These are phyloP conservation scores for Fagopyrum homotropicum DNA, from an alignment of 148 eudicot genomes.

Conservation along the genomic window DNA sequence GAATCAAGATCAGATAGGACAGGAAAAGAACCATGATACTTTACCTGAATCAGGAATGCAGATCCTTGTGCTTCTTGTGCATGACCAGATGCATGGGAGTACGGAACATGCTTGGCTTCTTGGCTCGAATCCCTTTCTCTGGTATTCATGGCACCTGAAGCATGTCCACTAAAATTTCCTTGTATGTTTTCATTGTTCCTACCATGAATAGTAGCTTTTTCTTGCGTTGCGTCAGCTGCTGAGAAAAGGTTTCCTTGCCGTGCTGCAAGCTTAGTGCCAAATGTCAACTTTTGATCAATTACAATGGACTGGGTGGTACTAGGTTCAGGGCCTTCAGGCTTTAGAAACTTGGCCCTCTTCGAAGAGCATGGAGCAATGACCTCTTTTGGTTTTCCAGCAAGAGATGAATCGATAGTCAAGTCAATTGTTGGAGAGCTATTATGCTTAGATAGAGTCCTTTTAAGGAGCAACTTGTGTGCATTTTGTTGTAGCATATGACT, in stretches of 20 bases:
- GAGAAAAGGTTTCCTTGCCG: not conserved
- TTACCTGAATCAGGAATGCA: conserved; percentile 73
- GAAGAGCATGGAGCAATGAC: conserved; percentile 27
- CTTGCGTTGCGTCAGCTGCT: conserved; percentile 15
- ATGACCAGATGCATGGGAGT: conserved; percentile 30
- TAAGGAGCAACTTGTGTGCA: conserved; percentile 22
- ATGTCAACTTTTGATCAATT: conserved; percentile 15
- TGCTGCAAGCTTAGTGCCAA: conserved; percentile 18
- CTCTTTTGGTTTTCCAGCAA: conserved; percentile 22
- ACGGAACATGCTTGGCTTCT: conserved; percentile 22
- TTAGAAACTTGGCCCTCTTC: conserved; percentile 45
- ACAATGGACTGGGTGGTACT: conserved; percentile 16
- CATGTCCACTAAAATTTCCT: conserved; percentile 17
- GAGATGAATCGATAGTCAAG: conserved; percentile 25
- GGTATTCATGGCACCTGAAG: conserved; percentile 19
- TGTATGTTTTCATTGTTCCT: conserved; percentile 15
- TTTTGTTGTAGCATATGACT: conserved; percentile 20
- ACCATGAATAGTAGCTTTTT: conserved; percentile 17
- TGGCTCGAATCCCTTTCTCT: conserved; percentile 20
- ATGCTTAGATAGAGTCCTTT: conserved; percentile 20
- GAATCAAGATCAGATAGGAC: not conserved
- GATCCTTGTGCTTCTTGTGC: conserved; percentile 59
- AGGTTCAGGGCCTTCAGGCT: conserved; percentile 21
- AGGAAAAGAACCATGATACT: not conserved
- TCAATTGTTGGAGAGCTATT: conserved; percentile 26